Evolutionary conservation across 1,284 basidiomycete species (phyloP).

Genomic region (Fistulinella cinereoalba): DNA sequence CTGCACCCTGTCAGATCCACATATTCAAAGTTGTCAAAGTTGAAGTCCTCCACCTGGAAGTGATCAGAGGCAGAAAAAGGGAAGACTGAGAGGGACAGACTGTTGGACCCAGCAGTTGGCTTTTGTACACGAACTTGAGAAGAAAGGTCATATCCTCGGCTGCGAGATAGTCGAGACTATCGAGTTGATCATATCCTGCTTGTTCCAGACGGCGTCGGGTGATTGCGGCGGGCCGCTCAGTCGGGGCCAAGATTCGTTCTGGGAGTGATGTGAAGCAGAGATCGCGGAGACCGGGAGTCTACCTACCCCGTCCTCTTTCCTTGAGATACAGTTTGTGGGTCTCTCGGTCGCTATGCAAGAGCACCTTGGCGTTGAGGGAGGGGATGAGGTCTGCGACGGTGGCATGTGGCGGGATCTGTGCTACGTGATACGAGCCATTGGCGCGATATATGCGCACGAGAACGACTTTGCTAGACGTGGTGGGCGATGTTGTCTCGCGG

Average conservation of each 20-base stretch:
- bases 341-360: slow-evolving; percentile 47
- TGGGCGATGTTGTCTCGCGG: slow-evolving; percentile 16
- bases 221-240: slow-evolving; percentile 85
- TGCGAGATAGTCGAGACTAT: slow-evolving; percentile 79
- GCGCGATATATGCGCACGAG: slow-evolving; percentile 70
- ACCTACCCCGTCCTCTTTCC: slow-evolving; percentile 79
- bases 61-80: slow-evolving; percentile 7
- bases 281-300: slow-evolving; percentile 1
- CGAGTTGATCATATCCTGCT: slow-evolving; percentile 85
- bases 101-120: slow-evolving; percentile 61
- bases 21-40: slow-evolving; percentile 74
- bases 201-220: slow-evolving; percentile 84
- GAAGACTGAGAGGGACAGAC: slow-evolving; percentile 41
- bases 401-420: slow-evolving; percentile 61
- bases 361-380: slow-evolving; percentile 56
- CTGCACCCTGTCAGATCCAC: slow-evolving; percentile 85
- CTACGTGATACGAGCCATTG: slow-evolving; percentile 73
- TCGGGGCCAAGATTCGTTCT: slow-evolving; percentile 81
- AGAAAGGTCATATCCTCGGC: slow-evolving; percentile 84
- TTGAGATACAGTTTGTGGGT: slow-evolving; percentile 79
- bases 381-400: slow-evolving; percentile 72
- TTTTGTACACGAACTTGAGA: slow-evolving; percentile 86
- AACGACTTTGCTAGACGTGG: slow-evolving; percentile 22
- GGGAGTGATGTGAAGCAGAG: slow-evolving; percentile 9
- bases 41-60: slow-evolving; percentile 65